Base-by-base conservation (phyloP, 495 filamentous ascomycete genomes). In the Talaromyces borbonicus region DNA sequence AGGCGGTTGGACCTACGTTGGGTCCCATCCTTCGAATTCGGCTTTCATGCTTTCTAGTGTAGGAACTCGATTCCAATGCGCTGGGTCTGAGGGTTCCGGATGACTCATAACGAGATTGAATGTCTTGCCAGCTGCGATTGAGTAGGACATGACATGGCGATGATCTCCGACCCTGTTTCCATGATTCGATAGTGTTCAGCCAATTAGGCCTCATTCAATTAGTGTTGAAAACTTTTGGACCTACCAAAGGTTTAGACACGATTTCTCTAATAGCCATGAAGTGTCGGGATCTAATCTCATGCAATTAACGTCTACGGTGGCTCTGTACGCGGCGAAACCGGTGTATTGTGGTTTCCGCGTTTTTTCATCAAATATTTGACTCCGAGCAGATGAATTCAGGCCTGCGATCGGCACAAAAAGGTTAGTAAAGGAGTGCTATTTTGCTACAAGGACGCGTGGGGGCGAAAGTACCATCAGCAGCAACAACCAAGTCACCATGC, bases 91-190 rank as follows among this genome's bases (percentile, higher is more conserved):
- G 12, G 44, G 41, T 23, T 70, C 66, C 16, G 64, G 66, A 55
- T 77, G 73, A 1, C 63, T 68, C 6, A 77, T 59, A 0, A 73
- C 72, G 60, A 74, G 65, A 46, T 77, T 74, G 51, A 74, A 73
- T 4, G 61, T 52, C 33, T 60, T 66, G 2, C 69, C 70, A 6
- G 56, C 60, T 3, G 66, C 65, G 12, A 77, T 74, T 4, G 66
- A 68, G 48, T 75, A 77, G 5, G 66, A 64, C 53, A 77, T 75
- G 16, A 70, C 69, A 51, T 74, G 68, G 4, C 61, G 41, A 8
- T 54, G 44, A 19, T 67, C 58, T 4, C 60, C 60, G 24, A 65
- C 54, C 61, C 61, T 45, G 4, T 43, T 12, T 20, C 11, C 6
- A 6, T 11, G 26, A 29, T 29, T 29, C 5, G 26, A 29, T 29